Evolutionary conservation across 371 early-diverging fungal species (phyloP).

Genomic region (Nematocida parisii): DNA sequence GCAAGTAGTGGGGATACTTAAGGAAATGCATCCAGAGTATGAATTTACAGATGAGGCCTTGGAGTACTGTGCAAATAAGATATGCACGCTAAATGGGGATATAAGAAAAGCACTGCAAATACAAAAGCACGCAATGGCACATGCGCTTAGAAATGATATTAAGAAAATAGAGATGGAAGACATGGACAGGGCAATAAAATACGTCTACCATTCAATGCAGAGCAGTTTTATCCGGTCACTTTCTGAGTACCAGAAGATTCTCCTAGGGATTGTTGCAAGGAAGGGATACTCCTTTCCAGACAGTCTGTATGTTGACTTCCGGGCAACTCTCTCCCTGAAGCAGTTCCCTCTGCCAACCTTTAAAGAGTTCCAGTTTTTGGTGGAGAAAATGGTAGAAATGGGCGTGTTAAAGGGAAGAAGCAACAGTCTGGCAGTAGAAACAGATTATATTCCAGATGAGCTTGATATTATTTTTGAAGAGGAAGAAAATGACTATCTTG

Average conservation of each 20-base stretch:
- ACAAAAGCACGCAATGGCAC: slow-evolving; percentile 72
- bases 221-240: slow-evolving; percentile 47
- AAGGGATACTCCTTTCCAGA: slow-evolving; percentile 32
- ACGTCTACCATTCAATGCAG: slow-evolving; percentile 53
- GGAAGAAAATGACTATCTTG: slow-evolving; percentile 30
- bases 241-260: slow-evolving; percentile 53
- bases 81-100: slow-evolving; percentile 89
- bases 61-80: slow-evolving; percentile 84
- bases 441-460: slow-evolving; percentile 54
- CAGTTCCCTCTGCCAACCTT: slow-evolving; percentile 41
- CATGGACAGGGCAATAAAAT: slow-evolving; percentile 43
- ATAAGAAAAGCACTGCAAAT: slow-evolving; percentile 89
- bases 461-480: slow-evolving; percentile 42
- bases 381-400: slow-evolving; percentile 39
- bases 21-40: neutral
- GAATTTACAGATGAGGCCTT: slow-evolving; percentile 74
- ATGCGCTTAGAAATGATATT: slow-evolving; percentile 12
- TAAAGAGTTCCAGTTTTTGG: slow-evolving; percentile 59
- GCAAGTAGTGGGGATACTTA: slow-evolving; percentile 49
- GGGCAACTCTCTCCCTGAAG: slow-evolving; percentile 29
- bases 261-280: slow-evolving; percentile 50
- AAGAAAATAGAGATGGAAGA: slow-evolving; percentile 20
- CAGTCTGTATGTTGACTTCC: slow-evolving; percentile 28
- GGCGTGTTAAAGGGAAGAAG: slow-evolving; percentile 59
- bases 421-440: slow-evolving; percentile 54